Percentiles rank a stretch among this genome's conserved stretches.
phyloP scores from a whole-genome alignment of 495 filamentous ascomycete genomes.

The Endocarpon pusillum region DNA sequence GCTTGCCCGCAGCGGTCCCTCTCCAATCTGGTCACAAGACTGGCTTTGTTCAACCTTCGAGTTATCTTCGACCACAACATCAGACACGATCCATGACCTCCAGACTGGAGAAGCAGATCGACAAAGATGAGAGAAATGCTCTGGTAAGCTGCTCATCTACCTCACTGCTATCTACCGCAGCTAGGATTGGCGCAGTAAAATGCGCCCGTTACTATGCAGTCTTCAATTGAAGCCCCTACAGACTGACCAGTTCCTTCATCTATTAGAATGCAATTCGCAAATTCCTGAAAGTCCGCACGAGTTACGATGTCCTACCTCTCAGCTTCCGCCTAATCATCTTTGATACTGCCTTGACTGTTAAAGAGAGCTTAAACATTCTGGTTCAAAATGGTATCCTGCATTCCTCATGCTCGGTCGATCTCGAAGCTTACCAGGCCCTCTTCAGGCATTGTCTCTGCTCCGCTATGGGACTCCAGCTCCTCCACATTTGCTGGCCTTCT shows the following conservation, averaged over 20 bases:
- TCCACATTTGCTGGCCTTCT: conserved; percentile 88
- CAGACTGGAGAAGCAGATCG: conserved; percentile 53
- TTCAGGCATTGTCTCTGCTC: conserved; percentile 89
- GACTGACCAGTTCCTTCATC: conserved; percentile 8
- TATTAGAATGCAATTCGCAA: conserved; percentile 73
- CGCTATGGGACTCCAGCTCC: conserved; percentile 89
- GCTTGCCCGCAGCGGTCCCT: conserved; percentile 1
- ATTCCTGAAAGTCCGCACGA: conserved; percentile 90
- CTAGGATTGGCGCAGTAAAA: conserved; percentile 1
- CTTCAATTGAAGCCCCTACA: conserved; percentile 18
- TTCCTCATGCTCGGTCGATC: conserved; percentile 12
- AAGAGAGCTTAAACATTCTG: conserved; percentile 89
- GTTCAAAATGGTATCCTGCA: conserved; percentile 99
- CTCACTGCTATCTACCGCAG: conserved; percentile 3
- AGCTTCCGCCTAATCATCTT: conserved; percentile 93
- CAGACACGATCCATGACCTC: conserved; percentile 27
- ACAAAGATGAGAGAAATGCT: conserved; percentile 82
- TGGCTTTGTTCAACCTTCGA: conserved; percentile 61
- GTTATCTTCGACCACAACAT: conserved; percentile 57
- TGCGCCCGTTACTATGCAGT: conserved; percentile 6
- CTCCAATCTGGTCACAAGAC: conserved; percentile 27
- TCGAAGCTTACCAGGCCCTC: conserved; percentile 1
- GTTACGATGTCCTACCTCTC: conserved; percentile 96
- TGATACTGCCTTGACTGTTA: conserved; percentile 85
- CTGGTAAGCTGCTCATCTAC: conserved; percentile 45